Base-by-base conservation (phyloP, 2,329 filamentous ascomycete genomes). In the Tolypocladium tundrense region DNA sequence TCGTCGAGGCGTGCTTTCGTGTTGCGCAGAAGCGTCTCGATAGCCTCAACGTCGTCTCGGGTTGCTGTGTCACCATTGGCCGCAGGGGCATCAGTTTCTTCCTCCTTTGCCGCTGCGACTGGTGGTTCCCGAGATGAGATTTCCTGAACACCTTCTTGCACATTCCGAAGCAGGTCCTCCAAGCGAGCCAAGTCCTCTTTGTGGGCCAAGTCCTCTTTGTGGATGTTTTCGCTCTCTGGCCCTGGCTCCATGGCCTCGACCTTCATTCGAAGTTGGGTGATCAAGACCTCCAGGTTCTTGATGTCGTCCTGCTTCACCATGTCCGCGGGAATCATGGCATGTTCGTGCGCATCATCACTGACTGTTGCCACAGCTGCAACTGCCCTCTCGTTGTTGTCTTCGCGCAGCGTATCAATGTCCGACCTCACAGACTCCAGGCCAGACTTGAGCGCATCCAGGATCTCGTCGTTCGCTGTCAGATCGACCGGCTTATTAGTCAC, bases 1-100 rank as follows among this genome's bases (percentile, higher is more conserved):
- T 96, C 91, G 59, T 97, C 93, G 11, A 97, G 77, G 53, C 89
- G 89, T 6, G 87, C 85, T 70, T 97, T 97, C 39, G 91, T 92
- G 69, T 96, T 96, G 48, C 88, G 85, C 14, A 97, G 79, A 54
- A 97, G 85, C 0, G 88, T 95, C 71, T 97, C 93, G 59, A 97
- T 92, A 13, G 91, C 91, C 60, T 93, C 85, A 0, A 92, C 90
- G 65, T 97, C 92, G 63, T 96, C 91, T 68, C 90, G 75, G 69
- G 63, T 78, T 65, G 64, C 79, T 66, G 59, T 75, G 58, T 79
- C 74, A 6, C 65, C 64, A 16, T 58, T 63, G 13, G 61, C 59
- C 10, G 59, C 58, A 4, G 53, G 58, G 10, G 43, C 37, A 68
- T 69, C 62, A 50, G 55, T 50, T 50, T 58, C 59, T 24, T 56